These are phyloP conservation scores for Desmodesmus armatus DNA, from an alignment of 139 green algal genomes.

Conservation along the genomic window DNA sequence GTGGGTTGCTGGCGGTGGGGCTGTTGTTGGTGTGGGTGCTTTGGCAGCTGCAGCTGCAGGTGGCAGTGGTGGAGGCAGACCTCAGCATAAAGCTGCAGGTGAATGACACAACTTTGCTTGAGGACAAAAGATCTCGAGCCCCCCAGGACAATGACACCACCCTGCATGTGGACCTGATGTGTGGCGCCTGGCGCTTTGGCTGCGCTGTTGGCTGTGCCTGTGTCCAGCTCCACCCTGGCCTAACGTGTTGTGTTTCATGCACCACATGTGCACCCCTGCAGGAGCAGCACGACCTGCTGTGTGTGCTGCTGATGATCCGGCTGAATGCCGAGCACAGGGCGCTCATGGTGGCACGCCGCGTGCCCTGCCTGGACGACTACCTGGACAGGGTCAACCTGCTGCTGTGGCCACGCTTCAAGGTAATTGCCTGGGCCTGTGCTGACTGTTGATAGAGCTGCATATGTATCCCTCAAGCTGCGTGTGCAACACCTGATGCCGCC, in stretches of 20 bases:
- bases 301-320: conserved; percentile 95
- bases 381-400: conserved; percentile 93
- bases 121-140: neutral
- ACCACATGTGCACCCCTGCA: conserved; percentile 45
- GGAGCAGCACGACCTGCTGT: conserved; percentile 84
- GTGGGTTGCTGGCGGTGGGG: too few species aligned
- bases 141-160: too few species aligned
- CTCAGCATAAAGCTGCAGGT: conserved; percentile 71
- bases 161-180: too few species aligned
- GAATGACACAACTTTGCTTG: neutral
- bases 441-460: too few species aligned
- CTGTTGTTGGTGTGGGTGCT: too few species aligned
- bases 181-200: too few species aligned
- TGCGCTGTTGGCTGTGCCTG: neutral
- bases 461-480: too few species aligned
- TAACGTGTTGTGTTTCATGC: too few species aligned
- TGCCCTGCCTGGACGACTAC: conserved; percentile 93
- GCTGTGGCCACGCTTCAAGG: conserved; percentile 96
- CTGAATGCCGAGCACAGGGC: conserved; percentile 90
- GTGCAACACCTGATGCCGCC: too few species aligned
- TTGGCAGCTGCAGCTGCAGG: too few species aligned
- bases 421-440: too few species aligned
- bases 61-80: conserved; percentile 82
- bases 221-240: too few species aligned
- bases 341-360: conserved; percentile 77